Base-by-base conservation (phyloP, 2,329 filamentous ascomycete species). In the Setomelanomma holmii region DNA sequence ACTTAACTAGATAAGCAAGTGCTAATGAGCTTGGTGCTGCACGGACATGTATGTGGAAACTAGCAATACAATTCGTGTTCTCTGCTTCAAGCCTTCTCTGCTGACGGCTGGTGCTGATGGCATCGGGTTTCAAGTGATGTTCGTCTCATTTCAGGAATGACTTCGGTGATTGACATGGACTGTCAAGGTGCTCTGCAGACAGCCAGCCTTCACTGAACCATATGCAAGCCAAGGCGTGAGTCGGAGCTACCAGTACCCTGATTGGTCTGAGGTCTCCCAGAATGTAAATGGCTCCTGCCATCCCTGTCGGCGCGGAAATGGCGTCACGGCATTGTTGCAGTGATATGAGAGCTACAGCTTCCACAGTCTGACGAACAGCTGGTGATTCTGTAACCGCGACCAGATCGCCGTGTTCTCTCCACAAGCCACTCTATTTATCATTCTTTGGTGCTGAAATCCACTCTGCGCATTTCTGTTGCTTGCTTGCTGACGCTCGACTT, bases 401-500 rank as follows among this genome's bases (percentile, higher is more conserved):
- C n/a, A n/a, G n/a, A n/a, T n/a, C n/a, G n/a, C n/a, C n/a, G n/a
- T n/a, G n/a, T n/a, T n/a, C n/a, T n/a, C n/a, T 20, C 19, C 14
- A 17, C 36, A 8, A 30, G 8, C 17, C n/a, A 20, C 30, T 24
- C n/a, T 16, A 36, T 45, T 36, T 36, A 24, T 19, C 46, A 49
- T 49, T 49, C 33, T 43, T 49, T 43, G n/a, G n/a, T 7, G 30
- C 21, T 14, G 21, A 27, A 10, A n/a, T 10, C 27, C 14, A 8
- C 5, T 30, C 14, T 30, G 27, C 27, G 3, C 39, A 41, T n/a
- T 23, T 17, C 27, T 30, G 27, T 27, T 33, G 34, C 33, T 43
- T 22, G 39, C 36, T 42, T 17, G n/a, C 20, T 51, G 48, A 49
- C 39, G 19, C 40, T 34, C 23, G 35, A 30, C 35, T n/a, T 38